Conservation (phyloP, 2,329 filamentous ascomycete genomes). For the Pseudodiploospora longispora region DNA sequence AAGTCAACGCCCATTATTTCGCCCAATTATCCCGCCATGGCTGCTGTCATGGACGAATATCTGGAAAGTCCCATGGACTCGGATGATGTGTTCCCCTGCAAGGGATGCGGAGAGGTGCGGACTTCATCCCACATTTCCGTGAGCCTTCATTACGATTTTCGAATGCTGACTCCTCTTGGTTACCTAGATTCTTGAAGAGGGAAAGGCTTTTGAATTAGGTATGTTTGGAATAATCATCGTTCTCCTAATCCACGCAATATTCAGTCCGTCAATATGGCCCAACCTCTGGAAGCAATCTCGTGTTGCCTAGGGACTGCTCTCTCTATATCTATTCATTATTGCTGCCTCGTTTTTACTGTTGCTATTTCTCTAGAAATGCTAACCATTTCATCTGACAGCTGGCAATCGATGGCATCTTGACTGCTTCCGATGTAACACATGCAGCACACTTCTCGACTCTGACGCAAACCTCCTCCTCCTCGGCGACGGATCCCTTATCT, state of each 20-base stretch:
- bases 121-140: constrained; percentile 10
- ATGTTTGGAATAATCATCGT: constrained; percentile 23
- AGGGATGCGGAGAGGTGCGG: constrained; percentile 82
- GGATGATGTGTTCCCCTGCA: constrained; percentile 83
- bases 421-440: constrained; percentile 97
- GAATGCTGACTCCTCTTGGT: constrained; percentile 5
- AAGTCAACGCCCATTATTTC: constrained; percentile 5
- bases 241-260: no score
- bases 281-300: no score
- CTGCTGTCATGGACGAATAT: constrained; percentile 51
- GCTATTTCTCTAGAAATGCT: constrained; percentile 13
- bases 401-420: constrained; percentile 98
- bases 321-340: no score
- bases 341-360: neutral
- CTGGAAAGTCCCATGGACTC: constrained; percentile 61
- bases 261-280: no score
- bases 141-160: neutral
- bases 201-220: constrained; percentile 97
- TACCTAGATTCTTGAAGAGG: constrained; percentile 85
- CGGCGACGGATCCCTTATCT: constrained; percentile 95
- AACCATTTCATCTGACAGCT: constrained; percentile 43
- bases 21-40: constrained; percentile 26
- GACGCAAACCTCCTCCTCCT: constrained; percentile 95
- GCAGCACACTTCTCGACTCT: constrained; percentile 90
- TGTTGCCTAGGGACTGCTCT: no score